Evolutionary conservation across 306 rosid species (phyloP), one percentile per base, ranked within the genome.

Genomic region (Boehmeria nivea): DNA sequence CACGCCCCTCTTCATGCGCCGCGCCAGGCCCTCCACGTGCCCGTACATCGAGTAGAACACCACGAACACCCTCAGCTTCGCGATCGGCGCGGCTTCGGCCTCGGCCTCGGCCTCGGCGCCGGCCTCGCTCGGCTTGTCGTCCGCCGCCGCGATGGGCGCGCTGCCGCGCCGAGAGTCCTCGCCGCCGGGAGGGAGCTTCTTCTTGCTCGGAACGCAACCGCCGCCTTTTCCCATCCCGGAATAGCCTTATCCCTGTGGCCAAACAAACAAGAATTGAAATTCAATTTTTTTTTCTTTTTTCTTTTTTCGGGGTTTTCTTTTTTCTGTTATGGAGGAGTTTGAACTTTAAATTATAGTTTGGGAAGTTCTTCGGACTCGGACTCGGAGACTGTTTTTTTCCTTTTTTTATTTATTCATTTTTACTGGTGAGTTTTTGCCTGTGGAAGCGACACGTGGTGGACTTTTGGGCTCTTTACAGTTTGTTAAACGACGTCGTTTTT

Each of bases 1-100:
- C 9, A 91, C 84, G 9, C 96, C 95, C 65, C 77, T 78, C 88
- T 87, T 91, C 72, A 91, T 68, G 78, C 83, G 72, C 82, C 53
- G 54, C 6, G 96, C 99, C 61, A 91, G 55, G 13, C 67, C 78
- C 47, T 91, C 96, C 12, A 87, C 99, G 69, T 91, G 99, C 3
- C 96, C 96, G 57, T 91, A 87, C 99, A 83, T 87, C 39, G 96
- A 87, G 61, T 91, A 91, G 75, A 81, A 91, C 57, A 87, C 95
- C 6, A 91, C 66, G 67, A 87, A 85, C 50, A 91, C 56, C 79
- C 34, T 87, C 75, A 85, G 61, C 21, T 77, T 91, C 57, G 54
- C 18, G 21, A 20, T 4, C 34, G 70, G 11, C 46, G 46, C 9
- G 47, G 76, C 54, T 23, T 62, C 44, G 6, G 28, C 51, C 14